Base-by-base conservation (phyloP, 805 yeast genomes). In the Kockiozyma suomiensis region DNA sequence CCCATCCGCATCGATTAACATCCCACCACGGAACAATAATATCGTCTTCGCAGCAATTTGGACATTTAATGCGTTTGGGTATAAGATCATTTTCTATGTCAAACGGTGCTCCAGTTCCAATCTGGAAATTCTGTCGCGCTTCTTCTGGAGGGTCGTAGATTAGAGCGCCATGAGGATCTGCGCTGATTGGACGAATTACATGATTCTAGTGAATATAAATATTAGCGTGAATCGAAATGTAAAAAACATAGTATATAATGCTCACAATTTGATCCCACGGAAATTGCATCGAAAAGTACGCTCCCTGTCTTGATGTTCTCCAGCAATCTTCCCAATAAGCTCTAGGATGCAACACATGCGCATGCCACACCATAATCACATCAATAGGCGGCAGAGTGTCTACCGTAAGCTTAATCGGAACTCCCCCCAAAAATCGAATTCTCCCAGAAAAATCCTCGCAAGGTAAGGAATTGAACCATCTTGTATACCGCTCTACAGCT, bases 361-460 rank as follows among this genome's bases (percentile, higher is more conserved):
- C 53, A 49, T 67, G 70, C 69, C 69, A 67, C 10, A 67, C 61
- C 70, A 67, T 67, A 19, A 67, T 57, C 33, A 67, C 66, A 49
- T 67, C 70, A 12, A 65, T 7, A 1, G 69, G 69, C 26, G 69
- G 67, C 45, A 66, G 21, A n/a, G 48, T 40, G 15, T 49, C 53
- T 17, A 30, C n/a, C 19, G 37, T 43, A 19, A 57, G 21, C 2
- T 35, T 40, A n/a, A n/a, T 23, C 5, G 30, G 23, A n/a, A 13
- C 49, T 41, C 37, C 56, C 32, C 25, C 38, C 19, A 47, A 32
- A 46, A 25, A 38, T 26, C 45, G n/a, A 30, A 25, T n/a, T 15
- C 43, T n/a, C 5, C 30, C 41, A 17, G n/a, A 12, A 15, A 50
- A 28, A 2, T 25, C 21, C 15, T 35, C 52, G 17, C 38, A 33